phyloP scores from a whole-genome alignment of 495 filamentous ascomycete genomes.

The Penicillium robsamsonii region DNA sequence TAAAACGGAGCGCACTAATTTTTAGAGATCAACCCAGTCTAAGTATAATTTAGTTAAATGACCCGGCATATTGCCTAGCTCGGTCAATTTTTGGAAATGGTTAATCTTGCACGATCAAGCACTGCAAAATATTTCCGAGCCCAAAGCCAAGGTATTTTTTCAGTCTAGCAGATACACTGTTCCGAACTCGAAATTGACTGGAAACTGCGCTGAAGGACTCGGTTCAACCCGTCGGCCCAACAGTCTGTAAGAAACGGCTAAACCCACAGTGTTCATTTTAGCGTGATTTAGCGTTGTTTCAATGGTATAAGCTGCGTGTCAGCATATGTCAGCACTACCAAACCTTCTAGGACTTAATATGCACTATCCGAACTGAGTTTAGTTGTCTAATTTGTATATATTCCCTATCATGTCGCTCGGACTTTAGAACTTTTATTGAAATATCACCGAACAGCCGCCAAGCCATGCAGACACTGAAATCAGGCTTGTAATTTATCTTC shows the following conservation, averaged over 20 bases:
- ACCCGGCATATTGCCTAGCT: no score
- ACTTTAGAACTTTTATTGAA: neutral
- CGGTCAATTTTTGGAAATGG: no score
- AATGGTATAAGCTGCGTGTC: conserved; percentile 10
- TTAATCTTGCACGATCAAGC: no score
- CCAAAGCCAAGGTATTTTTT: neutral
- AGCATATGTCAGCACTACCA: neutral
- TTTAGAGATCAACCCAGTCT: no score
- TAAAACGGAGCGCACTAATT: no score
- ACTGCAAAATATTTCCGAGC: neutral
- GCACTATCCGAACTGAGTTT: neutral
- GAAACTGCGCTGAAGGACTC: neutral
- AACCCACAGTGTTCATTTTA: no score
- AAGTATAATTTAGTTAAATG: no score
- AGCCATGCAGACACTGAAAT: neutral
- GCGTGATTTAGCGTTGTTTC: neutral
- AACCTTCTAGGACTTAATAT: neutral
- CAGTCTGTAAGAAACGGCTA: no score
- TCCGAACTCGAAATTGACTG: neutral
- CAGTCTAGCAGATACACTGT: neutral
- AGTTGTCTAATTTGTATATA: neutral
- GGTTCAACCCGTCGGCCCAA: neutral
- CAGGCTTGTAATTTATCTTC: neutral
- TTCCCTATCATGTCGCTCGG: neutral
- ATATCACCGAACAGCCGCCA: neutral